Percentiles rank a stretch among this genome's conserved stretches.
These are phyloP conservation scores for Exophiala aquamarina DNA, from an alignment of 2,329 filamentous ascomycete genomes.

Conservation along the genomic window DNA sequence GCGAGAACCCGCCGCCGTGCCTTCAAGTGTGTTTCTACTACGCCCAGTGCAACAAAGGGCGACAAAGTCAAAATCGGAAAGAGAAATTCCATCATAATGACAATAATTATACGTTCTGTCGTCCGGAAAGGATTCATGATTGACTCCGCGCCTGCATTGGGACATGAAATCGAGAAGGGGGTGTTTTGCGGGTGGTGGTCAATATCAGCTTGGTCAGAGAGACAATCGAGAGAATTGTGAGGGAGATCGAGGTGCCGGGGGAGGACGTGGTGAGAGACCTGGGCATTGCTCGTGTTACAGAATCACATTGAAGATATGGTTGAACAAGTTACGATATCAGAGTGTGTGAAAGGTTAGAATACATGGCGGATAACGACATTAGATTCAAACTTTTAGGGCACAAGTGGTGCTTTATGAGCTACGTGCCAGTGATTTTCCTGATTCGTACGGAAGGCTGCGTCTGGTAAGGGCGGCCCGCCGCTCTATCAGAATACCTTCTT, in stretches of 20 bases:
- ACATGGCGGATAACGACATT: too few species aligned
- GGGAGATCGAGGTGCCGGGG: constrained; percentile 55
- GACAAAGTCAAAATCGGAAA: constrained; percentile 33
- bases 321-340: too few species aligned
- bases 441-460: too few species aligned
- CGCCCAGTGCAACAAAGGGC: constrained; percentile 44
- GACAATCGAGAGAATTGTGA: constrained; percentile 63
- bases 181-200: constrained; percentile 67
- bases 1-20: constrained; percentile 76
- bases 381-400: too few species aligned
- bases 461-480: too few species aligned
- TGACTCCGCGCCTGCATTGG: constrained; percentile 58
- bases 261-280: not conserved
- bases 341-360: too few species aligned
- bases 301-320: too few species aligned
- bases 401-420: too few species aligned
- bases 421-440: too few species aligned
- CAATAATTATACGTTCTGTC: constrained; percentile 54
- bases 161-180: constrained; percentile 22
- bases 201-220: constrained; percentile 60
- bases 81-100: constrained; percentile 57
- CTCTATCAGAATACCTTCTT: too few species aligned
- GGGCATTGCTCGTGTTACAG: not conserved
- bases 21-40: constrained; percentile 96
- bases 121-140: constrained; percentile 67